A percentile compares a stretch with the other conserved stretches of the same genome.
phyloP scores from a whole-genome alignment of 371 early-diverging fungal genomes.

The Mortierella sp. region DNA sequence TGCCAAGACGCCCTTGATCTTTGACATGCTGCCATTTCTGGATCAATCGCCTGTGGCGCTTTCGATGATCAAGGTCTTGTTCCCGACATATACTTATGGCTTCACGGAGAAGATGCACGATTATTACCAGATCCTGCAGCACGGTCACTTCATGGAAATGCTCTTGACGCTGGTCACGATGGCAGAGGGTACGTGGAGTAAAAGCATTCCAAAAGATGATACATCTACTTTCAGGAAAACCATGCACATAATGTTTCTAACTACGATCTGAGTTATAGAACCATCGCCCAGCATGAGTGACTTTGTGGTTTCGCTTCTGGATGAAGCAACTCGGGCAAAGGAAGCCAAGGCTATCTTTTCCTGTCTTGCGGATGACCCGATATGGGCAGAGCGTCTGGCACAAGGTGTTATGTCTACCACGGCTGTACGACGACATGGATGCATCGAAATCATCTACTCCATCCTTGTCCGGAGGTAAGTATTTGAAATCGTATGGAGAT shows the following conservation, averaged over 20 bases:
- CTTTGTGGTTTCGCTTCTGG: slow-evolving; percentile 37
- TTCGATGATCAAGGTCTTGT: slow-evolving; percentile 31
- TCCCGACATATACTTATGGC: slow-evolving; percentile 40
- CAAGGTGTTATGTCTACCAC: slow-evolving; percentile 29
- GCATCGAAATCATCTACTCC: slow-evolving; percentile 53
- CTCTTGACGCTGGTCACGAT: slow-evolving; percentile 48
- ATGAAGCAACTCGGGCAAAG: slow-evolving; percentile 38
- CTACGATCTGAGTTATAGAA: slow-evolving; percentile 8
- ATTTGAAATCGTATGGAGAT: no score
- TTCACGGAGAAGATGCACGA: slow-evolving; percentile 35
- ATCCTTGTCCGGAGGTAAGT: slow-evolving; percentile 50
- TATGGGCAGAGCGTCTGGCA: slow-evolving; percentile 46
- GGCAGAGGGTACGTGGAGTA: slow-evolving; percentile 16
- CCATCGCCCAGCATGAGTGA: slow-evolving; percentile 32
- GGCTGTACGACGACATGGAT: slow-evolving; percentile 20
- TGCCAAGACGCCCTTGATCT: slow-evolving; percentile 31
- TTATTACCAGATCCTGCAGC: slow-evolving; percentile 29
- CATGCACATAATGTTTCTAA: no score
- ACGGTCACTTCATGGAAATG: slow-evolving; percentile 44
- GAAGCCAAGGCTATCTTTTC: slow-evolving; percentile 39
- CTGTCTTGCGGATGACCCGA: slow-evolving; percentile 42
- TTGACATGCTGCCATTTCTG: slow-evolving; percentile 52
- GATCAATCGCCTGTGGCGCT: slow-evolving; percentile 45
- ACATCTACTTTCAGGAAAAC: no score
- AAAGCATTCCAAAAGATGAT: no score